phyloP scores from a whole-genome alignment of 352 stramenopile genomes.

The Thraustotheca clavata region DNA sequence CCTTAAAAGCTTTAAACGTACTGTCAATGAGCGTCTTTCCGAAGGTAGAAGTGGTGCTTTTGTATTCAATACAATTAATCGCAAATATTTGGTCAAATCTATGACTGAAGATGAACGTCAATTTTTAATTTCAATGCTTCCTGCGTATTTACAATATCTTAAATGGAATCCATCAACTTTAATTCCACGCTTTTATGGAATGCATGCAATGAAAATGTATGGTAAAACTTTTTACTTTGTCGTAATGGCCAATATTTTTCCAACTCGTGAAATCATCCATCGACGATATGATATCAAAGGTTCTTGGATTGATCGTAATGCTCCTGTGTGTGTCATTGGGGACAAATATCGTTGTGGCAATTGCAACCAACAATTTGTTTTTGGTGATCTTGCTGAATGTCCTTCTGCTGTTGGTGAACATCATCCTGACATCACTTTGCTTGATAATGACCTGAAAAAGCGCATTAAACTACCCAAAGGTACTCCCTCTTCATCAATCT shows the following conservation, averaged over 20 bases:
- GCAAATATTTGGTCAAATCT: constrained; percentile 88
- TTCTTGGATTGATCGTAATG: constrained; percentile 83
- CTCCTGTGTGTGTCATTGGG: constrained; percentile 56
- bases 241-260: constrained; percentile 88
- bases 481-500: too few relatives aligned
- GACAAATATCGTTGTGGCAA: constrained; percentile 77
- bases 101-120: constrained; percentile 70
- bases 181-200: constrained; percentile 83
- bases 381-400: constrained; percentile 47
- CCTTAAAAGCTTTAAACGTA: constrained; percentile 64
- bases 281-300: constrained; percentile 88
- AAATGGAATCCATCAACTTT: constrained; percentile 83
- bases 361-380: constrained; percentile 78
- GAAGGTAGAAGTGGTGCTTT: constrained; percentile 85
- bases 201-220: constrained; percentile 90
- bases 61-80: constrained; percentile 85
- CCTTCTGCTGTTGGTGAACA: constrained; percentile 57
- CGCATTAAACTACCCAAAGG: constrained; percentile 50
- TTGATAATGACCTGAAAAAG: constrained; percentile 84
- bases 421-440: constrained; percentile 70
- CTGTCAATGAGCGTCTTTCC: constrained; percentile 83
- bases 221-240: constrained; percentile 88
- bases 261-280: constrained; percentile 77
- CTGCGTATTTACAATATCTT: constrained; percentile 77
- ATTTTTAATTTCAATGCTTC: constrained; percentile 71